Conservation (phyloP, 768 basidiomycete species). For the Lyophyllum decastes region DNA sequence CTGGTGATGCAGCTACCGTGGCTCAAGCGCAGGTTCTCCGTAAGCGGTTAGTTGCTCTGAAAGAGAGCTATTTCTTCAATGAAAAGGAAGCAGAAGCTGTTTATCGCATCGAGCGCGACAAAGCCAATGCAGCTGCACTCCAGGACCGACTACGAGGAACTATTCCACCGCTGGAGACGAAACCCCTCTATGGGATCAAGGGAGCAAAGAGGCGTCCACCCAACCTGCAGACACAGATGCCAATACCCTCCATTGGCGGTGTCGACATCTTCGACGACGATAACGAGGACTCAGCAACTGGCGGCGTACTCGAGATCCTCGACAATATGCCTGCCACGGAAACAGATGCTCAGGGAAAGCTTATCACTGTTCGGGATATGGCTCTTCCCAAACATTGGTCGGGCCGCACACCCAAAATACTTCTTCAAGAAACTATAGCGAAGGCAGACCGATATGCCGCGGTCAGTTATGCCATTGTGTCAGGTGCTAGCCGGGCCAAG, state of each 20-base stretch:
- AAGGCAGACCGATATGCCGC: constrained; percentile 78
- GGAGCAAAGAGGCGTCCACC: constrained; percentile 16
- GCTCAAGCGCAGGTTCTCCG: constrained; percentile 40
- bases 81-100: constrained; percentile 61
- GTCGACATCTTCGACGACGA: constrained; percentile 57
- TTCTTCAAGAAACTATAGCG: constrained; percentile 67
- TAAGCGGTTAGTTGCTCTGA: constrained; percentile 44
- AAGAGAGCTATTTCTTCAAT: constrained; percentile 71
- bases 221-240: constrained; percentile 16
- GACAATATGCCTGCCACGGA: constrained; percentile 63
- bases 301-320: constrained; percentile 73
- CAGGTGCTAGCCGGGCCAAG: constrained; percentile 72
- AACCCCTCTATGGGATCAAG: not conserved
- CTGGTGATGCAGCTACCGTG: constrained; percentile 24
- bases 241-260: constrained; percentile 5
- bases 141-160: constrained; percentile 39
- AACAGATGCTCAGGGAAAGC: constrained; percentile 54
- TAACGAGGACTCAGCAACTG: constrained; percentile 44
- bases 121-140: constrained; percentile 44
- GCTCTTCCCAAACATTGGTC: constrained; percentile 81
- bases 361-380: constrained; percentile 68
- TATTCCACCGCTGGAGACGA: not conserved
- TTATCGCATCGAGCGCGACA: constrained; percentile 56
- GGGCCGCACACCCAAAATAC: constrained; percentile 74
- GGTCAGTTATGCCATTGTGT: constrained; percentile 64